phyloP scores from a whole-genome alignment of 768 basidiomycete genomes.

The Leccinellum rugosiceps region DNA sequence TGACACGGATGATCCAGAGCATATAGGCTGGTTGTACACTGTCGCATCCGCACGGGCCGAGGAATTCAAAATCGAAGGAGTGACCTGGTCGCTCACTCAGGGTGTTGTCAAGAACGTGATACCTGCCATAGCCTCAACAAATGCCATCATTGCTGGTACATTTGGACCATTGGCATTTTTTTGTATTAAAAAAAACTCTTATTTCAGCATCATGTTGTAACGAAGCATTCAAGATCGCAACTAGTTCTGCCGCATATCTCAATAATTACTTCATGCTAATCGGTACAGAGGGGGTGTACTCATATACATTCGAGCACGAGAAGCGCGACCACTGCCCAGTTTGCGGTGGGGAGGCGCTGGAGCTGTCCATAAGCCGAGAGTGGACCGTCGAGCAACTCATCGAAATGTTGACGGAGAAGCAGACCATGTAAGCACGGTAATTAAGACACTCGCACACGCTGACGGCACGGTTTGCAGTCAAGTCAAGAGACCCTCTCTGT shows the following conservation, averaged over 20 bases:
- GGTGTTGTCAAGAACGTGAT: conserved; percentile 99
- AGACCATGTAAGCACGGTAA: conserved; percentile 71
- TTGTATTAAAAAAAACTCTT: conserved; percentile 1
- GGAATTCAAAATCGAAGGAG: conserved; percentile 96
- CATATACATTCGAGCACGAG: conserved; percentile 96
- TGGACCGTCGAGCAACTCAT: conserved; percentile 85
- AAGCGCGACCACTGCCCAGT: conserved; percentile 92
- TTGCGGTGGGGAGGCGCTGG: conserved; percentile 87
- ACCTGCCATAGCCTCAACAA: conserved; percentile 97
- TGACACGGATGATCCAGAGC: conserved; percentile 96
- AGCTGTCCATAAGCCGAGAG: conserved; percentile 65
- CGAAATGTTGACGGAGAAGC: conserved; percentile 80
- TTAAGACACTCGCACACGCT: not conserved
- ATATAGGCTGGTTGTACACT: conserved; percentile 91
- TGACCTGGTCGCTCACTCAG: conserved; percentile 96
- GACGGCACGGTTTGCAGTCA: conserved; percentile 55
- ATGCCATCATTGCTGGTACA: conserved; percentile 94
- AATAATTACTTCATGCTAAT: conserved; percentile 99
- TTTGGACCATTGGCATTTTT: not conserved
- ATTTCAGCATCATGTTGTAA: conserved; percentile 89
- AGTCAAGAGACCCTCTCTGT: conserved; percentile 94
- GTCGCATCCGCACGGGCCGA: conserved; percentile 78
- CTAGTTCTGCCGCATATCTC: conserved; percentile 88
- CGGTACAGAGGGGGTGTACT: conserved; percentile 94
- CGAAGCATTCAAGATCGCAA: conserved; percentile 98